phyloP scores from a whole-genome alignment of 2,329 filamentous ascomycete genomes.

The Penicillium vulpinum region DNA sequence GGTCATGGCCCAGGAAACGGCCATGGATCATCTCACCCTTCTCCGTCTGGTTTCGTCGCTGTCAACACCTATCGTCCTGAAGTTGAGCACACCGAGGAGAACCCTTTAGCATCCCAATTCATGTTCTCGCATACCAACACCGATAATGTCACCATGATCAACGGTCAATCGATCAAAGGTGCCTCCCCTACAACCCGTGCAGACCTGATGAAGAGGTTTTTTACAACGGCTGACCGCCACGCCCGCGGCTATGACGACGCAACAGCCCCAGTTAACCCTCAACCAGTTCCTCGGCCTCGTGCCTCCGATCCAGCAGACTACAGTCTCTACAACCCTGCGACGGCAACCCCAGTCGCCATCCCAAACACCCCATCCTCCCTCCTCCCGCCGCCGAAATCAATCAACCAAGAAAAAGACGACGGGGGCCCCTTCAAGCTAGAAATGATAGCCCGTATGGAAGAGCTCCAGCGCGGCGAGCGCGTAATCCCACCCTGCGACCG shows the following conservation, averaged over 20 bases:
- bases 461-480: conserved; percentile 68
- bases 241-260: conserved; percentile 41
- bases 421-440: conserved; percentile 61
- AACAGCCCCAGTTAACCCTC: conserved; percentile 26
- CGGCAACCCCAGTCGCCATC: conserved; percentile 53
- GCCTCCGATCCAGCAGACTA: conserved; percentile 40
- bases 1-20: conserved; percentile 32
- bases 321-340: conserved; percentile 42
- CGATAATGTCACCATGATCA: conserved; percentile 51
- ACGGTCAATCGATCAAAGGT: conserved; percentile 51
- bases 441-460: conserved; percentile 75
- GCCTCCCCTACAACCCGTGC: conserved; percentile 58
- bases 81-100: conserved; percentile 35
- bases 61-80: conserved; percentile 55
- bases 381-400: conserved; percentile 50
- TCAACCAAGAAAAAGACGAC: conserved; percentile 54
- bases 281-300: conserved; percentile 34
- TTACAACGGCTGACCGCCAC: conserved; percentile 59
- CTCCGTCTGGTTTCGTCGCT: conserved; percentile 57
- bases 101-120: conserved; percentile 37
- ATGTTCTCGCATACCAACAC: conserved; percentile 45
- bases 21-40: conserved; percentile 38
- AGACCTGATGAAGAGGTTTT: conserved; percentile 64
- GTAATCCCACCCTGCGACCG: conserved; percentile 83
- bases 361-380: conserved; percentile 56